Base-by-base conservation (phyloP, 192 early-diverging fungal species). In the Coemansia sp. region DNA sequence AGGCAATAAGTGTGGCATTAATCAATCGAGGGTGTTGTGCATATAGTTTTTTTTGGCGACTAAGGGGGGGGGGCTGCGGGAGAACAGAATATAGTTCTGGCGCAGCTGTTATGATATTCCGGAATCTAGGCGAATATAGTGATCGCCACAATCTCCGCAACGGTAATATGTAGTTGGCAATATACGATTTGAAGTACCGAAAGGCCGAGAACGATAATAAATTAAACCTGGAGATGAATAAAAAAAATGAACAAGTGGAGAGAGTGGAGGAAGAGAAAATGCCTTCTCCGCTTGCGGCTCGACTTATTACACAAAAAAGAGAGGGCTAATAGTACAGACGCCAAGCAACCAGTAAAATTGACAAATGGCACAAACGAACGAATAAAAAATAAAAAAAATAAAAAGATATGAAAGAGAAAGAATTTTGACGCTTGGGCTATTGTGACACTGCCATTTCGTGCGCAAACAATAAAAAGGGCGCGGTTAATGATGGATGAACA, bases 1-100 rank as follows among this genome's bases (percentile, higher is more conserved):
- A 2, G 72, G 58, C 15, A 47, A 47, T 68, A 81, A 73, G 41
- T 40, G 60, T 39, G 60, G 60, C 60, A 62, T 62, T 20, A 62
- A 62, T 39, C 50, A 27, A 29, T 38, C n/a, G 24, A 6, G 36
- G 34, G 27, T 58, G 29, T 3, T 65, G 64, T 33, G 31, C 64
- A 65, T 34, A 65, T 27, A 20, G 63, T 13, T 27, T 27, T 27
- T 27, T 27, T 27, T 22, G 29, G 27, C 10, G 38, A 7, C n/a
- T 18, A 15, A 38, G 4, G 27, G n/a, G n/a, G n/a, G n/a, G 27
- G 27, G 27, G 27, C 33, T n/a, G 29, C 6, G 36, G 16, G 60
- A 12, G n/a, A 39, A 34, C 15, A 39, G n/a, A n/a, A 62, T 57
- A 33, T 57, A 22, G 53, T 57, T 57, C 53, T 33, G 11, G 53